These are phyloP conservation scores for Suhomyces tanzawaensis DNA, from an alignment of 805 yeast species.

Conservation along the genomic window DNA sequence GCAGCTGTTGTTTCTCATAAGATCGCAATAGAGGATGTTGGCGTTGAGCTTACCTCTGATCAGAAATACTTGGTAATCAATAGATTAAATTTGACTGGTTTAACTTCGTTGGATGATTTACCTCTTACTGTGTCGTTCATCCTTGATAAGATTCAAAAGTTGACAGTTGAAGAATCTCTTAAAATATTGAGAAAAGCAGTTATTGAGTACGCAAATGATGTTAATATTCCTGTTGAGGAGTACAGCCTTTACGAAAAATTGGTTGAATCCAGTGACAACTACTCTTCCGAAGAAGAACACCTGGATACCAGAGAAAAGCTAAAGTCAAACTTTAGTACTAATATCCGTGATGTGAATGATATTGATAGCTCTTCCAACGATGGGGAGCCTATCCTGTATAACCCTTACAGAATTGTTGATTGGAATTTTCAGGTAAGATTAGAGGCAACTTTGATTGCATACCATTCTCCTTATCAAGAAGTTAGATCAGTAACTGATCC, in stretches of 20 bases:
- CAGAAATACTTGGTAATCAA: slow-evolving; percentile 27
- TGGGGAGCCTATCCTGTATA: neutral
- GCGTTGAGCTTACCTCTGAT: slow-evolving; percentile 18
- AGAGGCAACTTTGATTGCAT: slow-evolving; percentile 39
- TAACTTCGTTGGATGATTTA: slow-evolving; percentile 25
- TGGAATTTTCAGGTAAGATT: slow-evolving; percentile 35
- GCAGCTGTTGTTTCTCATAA: slow-evolving; percentile 20
- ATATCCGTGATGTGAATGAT: neutral
- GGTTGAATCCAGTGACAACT: slow-evolving; percentile 5
- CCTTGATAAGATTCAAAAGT: slow-evolving; percentile 35
- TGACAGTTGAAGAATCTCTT: slow-evolving; percentile 38
- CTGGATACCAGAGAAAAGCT: neutral
- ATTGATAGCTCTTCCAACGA: neutral
- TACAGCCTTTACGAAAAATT: slow-evolving; percentile 29
- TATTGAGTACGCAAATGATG: slow-evolving; percentile 44
- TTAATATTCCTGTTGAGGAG: slow-evolving; percentile 42
- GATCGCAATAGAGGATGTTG: slow-evolving; percentile 25
- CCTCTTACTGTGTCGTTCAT: slow-evolving; percentile 36
- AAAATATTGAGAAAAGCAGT: slow-evolving; percentile 38
- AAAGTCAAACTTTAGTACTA: neutral
- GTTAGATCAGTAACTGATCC: slow-evolving; percentile 40
- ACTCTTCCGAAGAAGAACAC: neutral
- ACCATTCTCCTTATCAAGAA: slow-evolving; percentile 43
- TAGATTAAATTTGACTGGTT: slow-evolving; percentile 24
- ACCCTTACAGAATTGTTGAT: slow-evolving; percentile 15